Percentiles rank a stretch among this genome's conserved stretches.
Evolutionary conservation across 2,329 filamentous ascomycete genomes (phyloP).

Genomic region (Ciborinia camelliae): DNA sequence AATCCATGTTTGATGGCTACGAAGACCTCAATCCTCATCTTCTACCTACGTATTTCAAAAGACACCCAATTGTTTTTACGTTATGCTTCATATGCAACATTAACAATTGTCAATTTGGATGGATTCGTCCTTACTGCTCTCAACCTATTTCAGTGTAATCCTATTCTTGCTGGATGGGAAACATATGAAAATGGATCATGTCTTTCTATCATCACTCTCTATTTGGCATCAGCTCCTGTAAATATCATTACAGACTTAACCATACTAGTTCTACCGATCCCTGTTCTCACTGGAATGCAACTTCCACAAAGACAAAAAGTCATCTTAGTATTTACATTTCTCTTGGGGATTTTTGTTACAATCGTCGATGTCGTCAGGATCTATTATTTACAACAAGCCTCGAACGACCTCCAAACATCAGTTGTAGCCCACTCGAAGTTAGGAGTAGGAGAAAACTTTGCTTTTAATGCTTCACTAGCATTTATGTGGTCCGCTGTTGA

Average conservation of each 20-base stretch:
- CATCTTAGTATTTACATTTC: slow-evolving; percentile 82
- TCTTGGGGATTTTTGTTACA: slow-evolving; percentile 81
- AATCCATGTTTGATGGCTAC: slow-evolving; percentile 88
- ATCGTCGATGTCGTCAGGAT: slow-evolving; percentile 87
- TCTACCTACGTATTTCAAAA: slow-evolving; percentile 80
- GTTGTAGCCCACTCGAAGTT: slow-evolving; percentile 32
- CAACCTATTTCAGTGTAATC: slow-evolving; percentile 82
- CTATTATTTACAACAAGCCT: slow-evolving; percentile 70
- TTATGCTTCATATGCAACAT: slow-evolving; percentile 75
- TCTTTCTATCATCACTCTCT: slow-evolving; percentile 56
- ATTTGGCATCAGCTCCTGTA: slow-evolving; percentile 75
- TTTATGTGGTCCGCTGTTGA: slow-evolving; percentile 95
- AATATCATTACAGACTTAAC: slow-evolving; percentile 91
- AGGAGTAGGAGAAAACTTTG: slow-evolving; percentile 52
- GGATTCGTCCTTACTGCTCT: slow-evolving; percentile 78
- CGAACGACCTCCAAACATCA: slow-evolving; percentile 19
- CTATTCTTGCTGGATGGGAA: slow-evolving; percentile 65
- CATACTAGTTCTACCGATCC: slow-evolving; percentile 82
- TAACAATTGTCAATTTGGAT: slow-evolving; percentile 74
- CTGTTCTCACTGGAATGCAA: slow-evolving; percentile 81
- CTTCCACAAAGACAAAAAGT: slow-evolving; percentile 82
- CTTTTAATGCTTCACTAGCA: slow-evolving; percentile 75
- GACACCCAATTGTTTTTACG: slow-evolving; percentile 73
- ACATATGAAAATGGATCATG: slow-evolving; percentile 41
- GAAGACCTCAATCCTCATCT: slow-evolving; percentile 88